Base-by-base conservation (phyloP, 768 basidiomycete genomes). In the Xerocomellus intermedius region DNA sequence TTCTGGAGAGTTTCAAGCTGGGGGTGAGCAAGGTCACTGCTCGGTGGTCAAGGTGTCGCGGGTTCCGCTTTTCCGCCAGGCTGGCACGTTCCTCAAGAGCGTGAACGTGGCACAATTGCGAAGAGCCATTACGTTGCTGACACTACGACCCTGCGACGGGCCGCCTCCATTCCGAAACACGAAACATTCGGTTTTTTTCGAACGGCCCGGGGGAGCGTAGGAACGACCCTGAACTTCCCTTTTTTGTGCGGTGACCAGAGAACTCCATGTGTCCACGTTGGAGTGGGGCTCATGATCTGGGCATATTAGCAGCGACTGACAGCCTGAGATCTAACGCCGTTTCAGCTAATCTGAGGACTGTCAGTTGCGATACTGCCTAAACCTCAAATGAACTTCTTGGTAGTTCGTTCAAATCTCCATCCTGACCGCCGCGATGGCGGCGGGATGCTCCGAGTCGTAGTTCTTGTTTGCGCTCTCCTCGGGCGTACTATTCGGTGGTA, bases 391-490 rank as follows among this genome's bases (percentile, higher is more conserved):
- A 55, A n/a, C 49, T 56, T 54, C 19, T 41, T 22, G 42, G n/a
- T 2, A 19, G 22, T 43, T 37, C n/a, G 56, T 47, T 39, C 48
- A 48, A 52, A 68, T 67, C 50, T 65, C 56, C 56, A 62, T 62
- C 48, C 45, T 57, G 36, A 9, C 63, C 60, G 64, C 66, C 48
- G 60, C 64, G 66, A 68, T 54, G 66, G 64, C 66, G 52, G 56
- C 64, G 64, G 65, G 54, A 17, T 50, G 19, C 43, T 24, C n/a
- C n/a, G n/a, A n/a, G n/a, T n/a, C 12, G 32, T 36, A 38, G 48
- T 58, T 65, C 64, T 56, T 9, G 54, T 54, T 12, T 62, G 59
- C 64, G 66, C 48, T 53, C 53, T 57, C 55, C 17, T 32, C 66
- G 64, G 64, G 30, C 33, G 41, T 36, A 48, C 59, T 58, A 22